Evolutionary conservation across 2,329 filamentous ascomycete species (phyloP).

Genomic region (Pseudogymnoascus sp.): DNA sequence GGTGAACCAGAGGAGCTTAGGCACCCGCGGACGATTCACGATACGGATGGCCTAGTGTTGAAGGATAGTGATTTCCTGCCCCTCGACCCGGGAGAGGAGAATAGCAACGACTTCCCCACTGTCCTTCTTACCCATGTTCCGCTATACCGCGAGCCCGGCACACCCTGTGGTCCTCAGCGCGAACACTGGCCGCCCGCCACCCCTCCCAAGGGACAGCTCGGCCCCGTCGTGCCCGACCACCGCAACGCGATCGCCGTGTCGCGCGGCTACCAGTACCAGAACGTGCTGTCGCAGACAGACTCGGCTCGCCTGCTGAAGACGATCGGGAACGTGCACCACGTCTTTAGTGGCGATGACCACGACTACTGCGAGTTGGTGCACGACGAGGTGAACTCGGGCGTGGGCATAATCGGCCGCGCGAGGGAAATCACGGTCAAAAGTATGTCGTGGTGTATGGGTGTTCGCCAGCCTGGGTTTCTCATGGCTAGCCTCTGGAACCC

Average conservation of each 20-base stretch:
- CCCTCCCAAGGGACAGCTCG: conserved; percentile 48
- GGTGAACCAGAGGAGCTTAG: conserved; percentile 44
- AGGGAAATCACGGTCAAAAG: conserved; percentile 91
- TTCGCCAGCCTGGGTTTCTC: conserved; percentile 76
- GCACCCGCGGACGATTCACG: conserved; percentile 52
- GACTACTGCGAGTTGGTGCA: conserved; percentile 93
- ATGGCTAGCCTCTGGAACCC: conserved; percentile 91
- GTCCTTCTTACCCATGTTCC: conserved; percentile 88
- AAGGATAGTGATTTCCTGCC: conserved; percentile 31
- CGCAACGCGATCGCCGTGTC: conserved; percentile 70
- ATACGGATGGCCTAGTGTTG: conserved; percentile 31
- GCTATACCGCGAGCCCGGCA: conserved; percentile 70
- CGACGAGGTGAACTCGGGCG: conserved; percentile 46
- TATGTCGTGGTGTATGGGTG: conserved; percentile 93
- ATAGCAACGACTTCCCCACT: conserved; percentile 64
- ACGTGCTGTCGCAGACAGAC: conserved; percentile 71
- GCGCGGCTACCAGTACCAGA: conserved; percentile 91
- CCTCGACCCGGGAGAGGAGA: conserved; percentile 35
- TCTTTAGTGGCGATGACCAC: conserved; percentile 95
- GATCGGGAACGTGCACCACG: conserved; percentile 72
- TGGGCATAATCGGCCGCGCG: conserved; percentile 43
- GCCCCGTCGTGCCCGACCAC: conserved; percentile 50
- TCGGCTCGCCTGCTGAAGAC: conserved; percentile 68
- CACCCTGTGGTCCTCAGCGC: conserved; percentile 77
- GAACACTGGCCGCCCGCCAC: conserved; percentile 72